Evolutionary conservation across 805 yeast genomes (phyloP), one percentile per base, ranked within the genome.

Genomic region (Metschnikowia santaceciliae): DNA sequence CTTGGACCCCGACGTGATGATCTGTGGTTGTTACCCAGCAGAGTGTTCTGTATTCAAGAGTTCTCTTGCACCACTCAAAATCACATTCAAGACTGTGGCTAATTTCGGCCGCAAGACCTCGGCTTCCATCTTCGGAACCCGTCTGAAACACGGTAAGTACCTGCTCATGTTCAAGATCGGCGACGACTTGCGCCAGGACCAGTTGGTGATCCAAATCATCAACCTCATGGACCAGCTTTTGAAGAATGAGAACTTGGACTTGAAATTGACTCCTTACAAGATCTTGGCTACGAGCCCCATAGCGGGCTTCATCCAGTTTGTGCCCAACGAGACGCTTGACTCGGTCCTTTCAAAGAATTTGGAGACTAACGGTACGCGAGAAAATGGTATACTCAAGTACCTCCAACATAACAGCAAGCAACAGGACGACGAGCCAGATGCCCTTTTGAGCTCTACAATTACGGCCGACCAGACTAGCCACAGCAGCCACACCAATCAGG

Each of bases 171-270:
- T 90, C 70, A 94, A 94, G 67, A 87, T 88, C 46, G 99, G 99
- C 13, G 99, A 88, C 56, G 99, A 94, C 65, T 74, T 94, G 46
- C 76, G 98, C 53, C 99, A 94, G 67, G 99, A 94, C 72, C 99
- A 94, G 67, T 77, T 94, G 56, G 96, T 94, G n/a, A 87, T 90
- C 46, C 99, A 94, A 67, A 89, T 94, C 54, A 88, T 94, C 51
- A 80, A 85, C 50, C 72, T 94, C 52, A 94, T 94, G 96, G 96
- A 94, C 64, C 89, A 83, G 63, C 77, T 94, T 41, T 70, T 94
- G 47, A 82, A 86, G 55, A 88, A 88, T 64, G 99, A 94, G 63
- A 94, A 94, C 63, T 82, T 94, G 50, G 97, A 94, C 66, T 73
- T 94, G 63, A 82, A 81, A 63, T 75, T 94, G 47, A 88, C 89